phyloP scores from a whole-genome alignment of 2,329 filamentous ascomycete genomes.

The Phoma sp. region DNA sequence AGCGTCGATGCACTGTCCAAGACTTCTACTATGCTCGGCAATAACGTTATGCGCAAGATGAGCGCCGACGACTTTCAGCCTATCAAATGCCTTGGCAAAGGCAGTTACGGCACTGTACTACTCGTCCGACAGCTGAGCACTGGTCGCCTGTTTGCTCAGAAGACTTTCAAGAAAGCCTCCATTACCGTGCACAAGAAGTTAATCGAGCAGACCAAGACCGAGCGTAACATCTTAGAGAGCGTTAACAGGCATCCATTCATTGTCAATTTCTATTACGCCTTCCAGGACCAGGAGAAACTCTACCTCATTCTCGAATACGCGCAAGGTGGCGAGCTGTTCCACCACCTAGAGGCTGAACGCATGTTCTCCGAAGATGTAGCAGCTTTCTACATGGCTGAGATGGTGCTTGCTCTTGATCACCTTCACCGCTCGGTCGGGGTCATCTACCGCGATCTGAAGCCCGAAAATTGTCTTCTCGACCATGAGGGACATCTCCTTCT shows the following conservation, averaged over 20 bases:
- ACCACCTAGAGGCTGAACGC: conserved; percentile 89
- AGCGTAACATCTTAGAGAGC: conserved; percentile 91
- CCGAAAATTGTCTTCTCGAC: conserved; percentile 95
- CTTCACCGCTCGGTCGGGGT: conserved; percentile 91
- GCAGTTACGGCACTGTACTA: conserved; percentile 92
- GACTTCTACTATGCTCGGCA: conserved; percentile 40
- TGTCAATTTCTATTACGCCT: conserved; percentile 97
- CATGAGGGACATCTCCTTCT: conserved; percentile 89
- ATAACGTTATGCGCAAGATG: conserved; percentile 79
- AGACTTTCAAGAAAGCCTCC: conserved; percentile 97
- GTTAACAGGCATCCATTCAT: conserved; percentile 97
- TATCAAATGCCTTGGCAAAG: conserved; percentile 91
- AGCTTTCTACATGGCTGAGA: conserved; percentile 98
- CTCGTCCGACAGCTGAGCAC: conserved; percentile 89
- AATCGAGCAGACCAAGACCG: conserved; percentile 96
- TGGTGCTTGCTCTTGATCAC: conserved; percentile 92
- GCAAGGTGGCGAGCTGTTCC: conserved; percentile 94
- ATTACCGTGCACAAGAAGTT: conserved; percentile 94
- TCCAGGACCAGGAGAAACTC: conserved; percentile 96
- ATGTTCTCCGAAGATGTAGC: conserved; percentile 93
- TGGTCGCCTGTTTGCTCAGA: conserved; percentile 92
- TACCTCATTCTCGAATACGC: conserved; percentile 98
- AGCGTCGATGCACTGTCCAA: conserved; percentile 63
- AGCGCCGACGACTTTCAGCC: conserved; percentile 88
- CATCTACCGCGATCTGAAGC: conserved; percentile 96